Conservation (phyloP, 2,329 filamentous ascomycete species). For the Geosmithia putterillii region DNA sequence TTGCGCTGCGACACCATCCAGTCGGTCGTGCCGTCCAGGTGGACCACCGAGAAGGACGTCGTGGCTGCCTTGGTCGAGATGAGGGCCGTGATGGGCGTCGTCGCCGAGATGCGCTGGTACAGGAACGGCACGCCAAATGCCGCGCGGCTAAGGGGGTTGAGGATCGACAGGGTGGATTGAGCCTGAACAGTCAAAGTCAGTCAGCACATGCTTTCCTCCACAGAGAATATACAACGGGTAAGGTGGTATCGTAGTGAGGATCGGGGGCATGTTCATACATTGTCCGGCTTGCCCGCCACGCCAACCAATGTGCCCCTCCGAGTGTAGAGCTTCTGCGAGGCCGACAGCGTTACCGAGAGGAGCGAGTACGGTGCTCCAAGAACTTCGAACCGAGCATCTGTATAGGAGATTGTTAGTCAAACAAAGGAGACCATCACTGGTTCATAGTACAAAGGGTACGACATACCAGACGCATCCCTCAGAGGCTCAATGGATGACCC, state of each 20-base stretch:
- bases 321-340: slow-evolving; percentile 88
- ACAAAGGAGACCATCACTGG: neutral
- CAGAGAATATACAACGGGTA: too few relatives aligned
- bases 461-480: slow-evolving; percentile 38
- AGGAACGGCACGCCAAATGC: slow-evolving; percentile 83
- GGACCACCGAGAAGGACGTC: slow-evolving; percentile 77
- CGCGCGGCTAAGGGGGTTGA: slow-evolving; percentile 72
- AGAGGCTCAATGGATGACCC: slow-evolving; percentile 30
- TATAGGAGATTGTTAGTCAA: slow-evolving; percentile 7
- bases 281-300: slow-evolving; percentile 80
- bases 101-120: slow-evolving; percentile 83
- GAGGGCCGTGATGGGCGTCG: slow-evolving; percentile 75
- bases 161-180: slow-evolving; percentile 76
- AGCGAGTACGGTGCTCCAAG: slow-evolving; percentile 86
- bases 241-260: too few relatives aligned
- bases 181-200: slow-evolving; percentile 29
- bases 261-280: slow-evolving; percentile 39
- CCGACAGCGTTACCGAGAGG: slow-evolving; percentile 82
- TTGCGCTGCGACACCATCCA: slow-evolving; percentile 87
- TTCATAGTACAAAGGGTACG: neutral
- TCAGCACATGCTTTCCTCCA: neutral
- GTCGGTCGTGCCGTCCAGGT: slow-evolving; percentile 86
- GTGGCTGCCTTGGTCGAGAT: slow-evolving; percentile 78
- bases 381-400: slow-evolving; percentile 92
- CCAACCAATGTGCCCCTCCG: slow-evolving; percentile 83